Evolutionary conservation across 169 alveolate genomes (phyloP), one percentile per base, ranked within the genome.

Genomic region (Plasmodium blacklocki): DNA sequence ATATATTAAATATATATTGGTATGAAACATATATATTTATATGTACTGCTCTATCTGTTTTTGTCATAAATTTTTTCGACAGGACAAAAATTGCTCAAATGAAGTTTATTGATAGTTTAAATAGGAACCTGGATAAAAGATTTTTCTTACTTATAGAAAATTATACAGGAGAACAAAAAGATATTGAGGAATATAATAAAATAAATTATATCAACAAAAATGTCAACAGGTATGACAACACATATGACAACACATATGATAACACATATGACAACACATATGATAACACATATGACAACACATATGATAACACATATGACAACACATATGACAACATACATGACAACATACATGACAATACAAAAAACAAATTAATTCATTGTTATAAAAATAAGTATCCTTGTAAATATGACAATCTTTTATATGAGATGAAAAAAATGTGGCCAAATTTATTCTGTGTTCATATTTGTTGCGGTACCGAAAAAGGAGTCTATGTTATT

Each of bases 1-100:
- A 80, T 50, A 80, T 80, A 19, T 68, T 54, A 32, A 66, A 72
- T 68, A 29, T 80, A n/a, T 60, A 80, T 8, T 80, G 90, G 90
- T 62, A 68, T 62, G 43, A 72, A 29, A 21, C 49, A 2, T 80
- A 80, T 29, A 72, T 80, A 47, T 80, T 80, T 58, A 63, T 80
- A 43, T 68, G 90, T 14, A 80, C 80, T 1, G 12, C 32, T 54
- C 9, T 7, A 12, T 80, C 90, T 12, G 12, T 80, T 54, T 80
- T 43, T 50, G 59, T 80, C 9, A 60, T 63, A 2, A 80, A 80
- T 47, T 80, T 80, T 80, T 80, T 80, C 19, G 52, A 56, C 39
- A 80, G 67, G 59, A 80, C 90, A 6, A 80, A 80, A 54, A 56
- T 80, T 67, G 80, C 83, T 11, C 58, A 15, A 4, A 52, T 15